Evolutionary conservation across 1,139 yeast genomes (phyloP).

Genomic region (Debaryomyces subglobosus): DNA sequence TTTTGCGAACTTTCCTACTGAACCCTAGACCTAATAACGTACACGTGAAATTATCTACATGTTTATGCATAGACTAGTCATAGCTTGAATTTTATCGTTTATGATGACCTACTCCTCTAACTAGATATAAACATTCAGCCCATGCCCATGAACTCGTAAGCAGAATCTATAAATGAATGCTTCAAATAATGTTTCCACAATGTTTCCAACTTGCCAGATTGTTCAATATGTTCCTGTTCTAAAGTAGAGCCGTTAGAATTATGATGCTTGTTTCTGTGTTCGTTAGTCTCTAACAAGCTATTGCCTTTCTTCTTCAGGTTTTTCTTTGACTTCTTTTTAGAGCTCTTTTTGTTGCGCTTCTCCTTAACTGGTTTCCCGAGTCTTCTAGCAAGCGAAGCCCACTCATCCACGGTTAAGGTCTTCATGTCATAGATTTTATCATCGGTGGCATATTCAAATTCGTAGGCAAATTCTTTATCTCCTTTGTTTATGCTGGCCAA

Average conservation of each 20-base stretch:
- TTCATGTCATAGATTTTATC: slow-evolving; percentile 58
- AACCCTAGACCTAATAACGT: slow-evolving; percentile 13
- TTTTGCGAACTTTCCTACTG: not conserved
- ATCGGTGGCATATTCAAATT: slow-evolving; percentile 71
- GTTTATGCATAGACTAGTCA: not conserved
- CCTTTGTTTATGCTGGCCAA: slow-evolving; percentile 53
- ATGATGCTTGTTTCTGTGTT: not conserved
- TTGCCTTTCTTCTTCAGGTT: slow-evolving; percentile 15
- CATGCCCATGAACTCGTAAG: slow-evolving; percentile 55
- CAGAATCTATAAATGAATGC: slow-evolving; percentile 64
- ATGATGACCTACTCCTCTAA: not conserved
- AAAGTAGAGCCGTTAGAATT: not conserved
- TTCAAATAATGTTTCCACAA: slow-evolving; percentile 50
- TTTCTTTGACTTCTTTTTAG: slow-evolving; percentile 11
- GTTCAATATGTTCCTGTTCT: slow-evolving; percentile 11
- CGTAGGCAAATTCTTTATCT: slow-evolving; percentile 53
- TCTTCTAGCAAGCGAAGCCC: slow-evolving; percentile 58
- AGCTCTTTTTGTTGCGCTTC: slow-evolving; percentile 11
- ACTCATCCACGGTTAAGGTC: slow-evolving; percentile 60
- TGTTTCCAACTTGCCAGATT: slow-evolving; percentile 20
- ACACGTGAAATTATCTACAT: slow-evolving; percentile 11
- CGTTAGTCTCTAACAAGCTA: slow-evolving; percentile 15
- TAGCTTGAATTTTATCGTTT: not conserved
- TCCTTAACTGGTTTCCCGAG: slow-evolving; percentile 46
- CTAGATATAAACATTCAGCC: slow-evolving; percentile 21